Evolutionary conservation across 495 filamentous ascomycete species (phyloP).

Genomic region (Talaromyces liani): DNA sequence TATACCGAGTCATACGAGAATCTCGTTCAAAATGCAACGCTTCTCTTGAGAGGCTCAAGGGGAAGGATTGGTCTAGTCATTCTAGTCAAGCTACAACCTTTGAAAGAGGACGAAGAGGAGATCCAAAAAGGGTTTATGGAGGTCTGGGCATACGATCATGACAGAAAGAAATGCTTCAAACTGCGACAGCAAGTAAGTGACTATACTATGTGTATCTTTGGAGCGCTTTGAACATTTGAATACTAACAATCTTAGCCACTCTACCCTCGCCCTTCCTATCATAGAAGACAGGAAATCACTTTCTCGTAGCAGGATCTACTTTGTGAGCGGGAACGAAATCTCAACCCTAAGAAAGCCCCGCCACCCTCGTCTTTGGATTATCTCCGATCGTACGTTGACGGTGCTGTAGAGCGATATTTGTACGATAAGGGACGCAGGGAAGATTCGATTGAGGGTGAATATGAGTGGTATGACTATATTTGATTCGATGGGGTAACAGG

Average conservation of each 20-base stretch:
- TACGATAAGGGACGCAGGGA: neutral
- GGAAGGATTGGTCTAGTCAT: neutral
- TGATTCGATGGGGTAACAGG: neutral
- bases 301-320: neutral
- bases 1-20: neutral
- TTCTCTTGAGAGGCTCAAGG: neutral
- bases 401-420: neutral
- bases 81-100: constrained; percentile 3
- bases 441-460: neutral
- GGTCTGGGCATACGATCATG: neutral
- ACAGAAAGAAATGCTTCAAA: neutral
- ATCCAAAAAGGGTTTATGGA: neutral
- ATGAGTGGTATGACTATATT: neutral
- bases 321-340: neutral
- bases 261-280: neutral
- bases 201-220: neutral
- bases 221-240: no score
- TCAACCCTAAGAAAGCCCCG: neutral
- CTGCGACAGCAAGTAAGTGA: neutral
- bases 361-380: neutral
- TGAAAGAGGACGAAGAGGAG: neutral
- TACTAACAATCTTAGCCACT: neutral
- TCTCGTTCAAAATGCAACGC: neutral
- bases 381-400: neutral
- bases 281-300: neutral